Percentiles rank a stretch among this genome's conserved stretches.
These are phyloP conservation scores for Ophiocordyceps robertsii DNA, from an alignment of 2,329 filamentous ascomycete genomes.

Conservation along the genomic window DNA sequence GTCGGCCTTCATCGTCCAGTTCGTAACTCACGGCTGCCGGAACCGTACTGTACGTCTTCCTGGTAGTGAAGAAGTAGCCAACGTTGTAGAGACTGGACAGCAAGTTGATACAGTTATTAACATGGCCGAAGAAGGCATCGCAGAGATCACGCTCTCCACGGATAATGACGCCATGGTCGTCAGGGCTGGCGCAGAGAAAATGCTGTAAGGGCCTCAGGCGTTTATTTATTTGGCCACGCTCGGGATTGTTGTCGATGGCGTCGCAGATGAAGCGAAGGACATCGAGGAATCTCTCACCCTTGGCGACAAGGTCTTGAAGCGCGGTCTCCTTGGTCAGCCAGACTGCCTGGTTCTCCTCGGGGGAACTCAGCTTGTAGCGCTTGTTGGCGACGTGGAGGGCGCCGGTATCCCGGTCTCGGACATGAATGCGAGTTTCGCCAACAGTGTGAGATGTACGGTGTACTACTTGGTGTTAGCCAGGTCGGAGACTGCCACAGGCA, in stretches of 20 bases:
- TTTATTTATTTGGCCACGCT: conserved; percentile 12
- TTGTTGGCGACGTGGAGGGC: conserved; percentile 12
- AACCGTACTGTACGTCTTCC: conserved; percentile 10
- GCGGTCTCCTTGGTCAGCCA: neutral
- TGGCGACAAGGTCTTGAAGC: conserved; percentile 9
- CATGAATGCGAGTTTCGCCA: conserved; percentile 11
- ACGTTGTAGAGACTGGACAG: conserved; percentile 15
- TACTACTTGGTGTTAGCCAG: conserved; percentile 7
- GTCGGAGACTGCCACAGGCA: neutral
- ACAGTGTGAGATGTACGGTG: conserved; percentile 11
- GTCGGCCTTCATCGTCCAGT: conserved; percentile 4
- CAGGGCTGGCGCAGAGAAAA: conserved; percentile 8
- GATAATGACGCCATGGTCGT: conserved; percentile 6
- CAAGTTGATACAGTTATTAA: conserved; percentile 6
- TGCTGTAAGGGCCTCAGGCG: conserved; percentile 9
- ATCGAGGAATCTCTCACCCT: conserved; percentile 10
- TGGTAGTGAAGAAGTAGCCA: conserved; percentile 12
- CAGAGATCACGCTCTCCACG: conserved; percentile 8
- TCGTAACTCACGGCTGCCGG: conserved; percentile 11
- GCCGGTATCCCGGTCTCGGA: conserved; percentile 1
- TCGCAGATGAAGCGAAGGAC: conserved; percentile 9
- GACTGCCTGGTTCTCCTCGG: conserved; percentile 2
- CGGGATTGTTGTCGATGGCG: conserved; percentile 5
- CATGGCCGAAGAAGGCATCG: conserved; percentile 8
- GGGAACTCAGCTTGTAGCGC: conserved; percentile 11